phyloP scores from a whole-genome alignment of 495 filamentous ascomycete species.

The Podospora conica region DNA sequence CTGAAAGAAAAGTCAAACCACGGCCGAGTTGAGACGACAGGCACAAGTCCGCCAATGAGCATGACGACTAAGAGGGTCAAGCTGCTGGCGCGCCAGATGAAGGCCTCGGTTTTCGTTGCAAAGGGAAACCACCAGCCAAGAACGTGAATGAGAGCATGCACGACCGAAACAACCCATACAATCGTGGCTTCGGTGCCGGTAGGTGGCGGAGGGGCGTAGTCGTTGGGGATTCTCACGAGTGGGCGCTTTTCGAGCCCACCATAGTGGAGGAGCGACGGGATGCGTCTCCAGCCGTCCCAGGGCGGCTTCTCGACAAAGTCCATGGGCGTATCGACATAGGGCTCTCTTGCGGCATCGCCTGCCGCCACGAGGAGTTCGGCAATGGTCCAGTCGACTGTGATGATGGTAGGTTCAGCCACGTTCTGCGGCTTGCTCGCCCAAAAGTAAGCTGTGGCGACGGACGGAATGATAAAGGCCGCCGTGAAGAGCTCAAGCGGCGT shows the following conservation, averaged over 20 bases:
- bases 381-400: constrained; percentile 7
- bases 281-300: constrained; percentile 13
- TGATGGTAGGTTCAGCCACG: constrained; percentile 14
- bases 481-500: constrained; percentile 25
- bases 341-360: constrained; percentile 9
- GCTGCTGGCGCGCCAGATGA: constrained; percentile 12
- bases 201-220: constrained; percentile 19
- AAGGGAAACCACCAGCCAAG: constrained; percentile 22
- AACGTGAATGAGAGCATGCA: constrained; percentile 16
- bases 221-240: constrained; percentile 25
- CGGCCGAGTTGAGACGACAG: constrained; percentile 9
- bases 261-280: constrained; percentile 10
- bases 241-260: constrained; percentile 19
- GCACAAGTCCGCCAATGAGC: constrained; percentile 12
- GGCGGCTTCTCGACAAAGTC: constrained; percentile 31
- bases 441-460: constrained; percentile 28
- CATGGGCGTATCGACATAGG: constrained; percentile 27
- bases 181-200: constrained; percentile 16
- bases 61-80: constrained; percentile 14
- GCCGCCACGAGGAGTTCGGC: constrained; percentile 11
- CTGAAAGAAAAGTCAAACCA: constrained; percentile 19
- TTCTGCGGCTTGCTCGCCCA: constrained; percentile 38
- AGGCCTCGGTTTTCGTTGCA: constrained; percentile 12
- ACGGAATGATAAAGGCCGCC: constrained; percentile 23
- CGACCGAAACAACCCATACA: constrained; percentile 19